These are phyloP conservation scores for Chrysoporthe austroafricana DNA, from an alignment of 2,329 filamentous ascomycete genomes.

Conservation along the genomic window DNA sequence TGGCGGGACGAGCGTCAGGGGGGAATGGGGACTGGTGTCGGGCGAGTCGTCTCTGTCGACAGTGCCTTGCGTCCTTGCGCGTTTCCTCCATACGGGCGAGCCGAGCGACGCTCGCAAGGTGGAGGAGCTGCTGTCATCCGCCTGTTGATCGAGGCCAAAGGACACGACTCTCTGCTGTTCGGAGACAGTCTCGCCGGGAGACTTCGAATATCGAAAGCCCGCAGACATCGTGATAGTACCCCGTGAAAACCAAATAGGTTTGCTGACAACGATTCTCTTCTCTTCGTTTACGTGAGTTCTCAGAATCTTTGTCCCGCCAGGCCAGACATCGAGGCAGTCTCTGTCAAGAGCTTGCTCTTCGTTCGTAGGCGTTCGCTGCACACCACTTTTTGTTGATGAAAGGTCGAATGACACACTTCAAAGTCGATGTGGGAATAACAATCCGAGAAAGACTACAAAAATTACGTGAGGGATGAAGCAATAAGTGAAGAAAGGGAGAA, in stretches of 20 bases:
- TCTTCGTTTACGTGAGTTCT: slow-evolving; percentile 1
- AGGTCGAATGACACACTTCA: background rate
- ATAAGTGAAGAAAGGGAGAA: slow-evolving; percentile 19
- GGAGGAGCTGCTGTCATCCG: slow-evolving; percentile 3
- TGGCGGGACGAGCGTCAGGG: slow-evolving; percentile 22
- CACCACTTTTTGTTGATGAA: background rate
- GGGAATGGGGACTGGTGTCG: slow-evolving; percentile 7
- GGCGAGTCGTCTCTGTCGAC: slow-evolving; percentile 5
- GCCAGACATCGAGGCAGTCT: background rate
- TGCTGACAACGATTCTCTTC: background rate
- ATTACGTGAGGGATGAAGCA: slow-evolving; percentile 20
- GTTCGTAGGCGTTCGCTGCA: background rate
- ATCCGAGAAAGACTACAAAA: slow-evolving; percentile 5
- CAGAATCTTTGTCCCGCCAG: background rate
- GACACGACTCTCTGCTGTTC: slow-evolving; percentile 33
- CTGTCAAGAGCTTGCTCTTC: background rate
- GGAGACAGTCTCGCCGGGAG: slow-evolving; percentile 39
- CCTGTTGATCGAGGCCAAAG: slow-evolving; percentile 23
- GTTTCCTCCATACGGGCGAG: slow-evolving; percentile 23
- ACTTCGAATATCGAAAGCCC: slow-evolving; percentile 41
- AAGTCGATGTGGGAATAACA: background rate
- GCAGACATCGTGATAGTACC: slow-evolving; percentile 21
- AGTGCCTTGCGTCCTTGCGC: slow-evolving; percentile 27
- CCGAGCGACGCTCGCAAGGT: slow-evolving; percentile 18
- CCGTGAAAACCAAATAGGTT: background rate